Base-by-base conservation (phyloP, 2,329 filamentous ascomycete species). In the Zasmidium citrigriseum region DNA sequence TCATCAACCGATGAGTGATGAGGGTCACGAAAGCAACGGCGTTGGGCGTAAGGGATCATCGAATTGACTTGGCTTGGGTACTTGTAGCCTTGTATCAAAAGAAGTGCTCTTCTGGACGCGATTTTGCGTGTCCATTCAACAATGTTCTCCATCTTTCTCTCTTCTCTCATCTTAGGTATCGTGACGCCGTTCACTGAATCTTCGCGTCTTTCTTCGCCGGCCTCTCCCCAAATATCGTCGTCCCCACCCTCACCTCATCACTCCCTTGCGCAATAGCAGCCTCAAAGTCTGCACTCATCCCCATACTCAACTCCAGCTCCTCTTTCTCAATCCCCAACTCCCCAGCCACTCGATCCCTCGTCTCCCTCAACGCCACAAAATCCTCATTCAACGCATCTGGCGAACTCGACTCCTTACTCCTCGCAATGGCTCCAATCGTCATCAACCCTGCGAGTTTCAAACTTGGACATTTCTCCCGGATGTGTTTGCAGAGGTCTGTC, bases 201-300 rank as follows among this genome's bases (percentile, higher is more conserved):
- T 88, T 89, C 2, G 91, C 90, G 75, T 96, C 89, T 50, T 85
- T 85, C 82, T 89, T 96, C 38, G 85, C 80, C 16, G 91, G 91
- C 70, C 95, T 83, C 70, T 87, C 79, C 1, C 95, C 95, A 73
- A 99, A 99, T 58, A 99, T 96, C 1, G 90, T 93, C 71, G 91
- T 98, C 1, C 95, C 95, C 9, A 99, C 86, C 58, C 95, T 84
- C 4, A 99, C 93, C 80, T 98, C 92, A 67, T 86, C 83, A 76
- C 93, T 97, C 0, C 95, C 95, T 79, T 91, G 79, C 12, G 76
- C 77, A 70, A 98, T 88, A 0, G 95, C 95, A 7, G 88, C 89
- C 78, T 96, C 93, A 74, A 93, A 99, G 75, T 99, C 95, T 70
- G 91, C 87, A 72, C 92, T 97, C 95, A 99, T 99, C 5, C 93